Percentiles rank a stretch among this genome's conserved stretches.
Evolutionary conservation across 2,329 filamentous ascomycete species (phyloP).

Genomic region (Didymosphaeria variabile): DNA sequence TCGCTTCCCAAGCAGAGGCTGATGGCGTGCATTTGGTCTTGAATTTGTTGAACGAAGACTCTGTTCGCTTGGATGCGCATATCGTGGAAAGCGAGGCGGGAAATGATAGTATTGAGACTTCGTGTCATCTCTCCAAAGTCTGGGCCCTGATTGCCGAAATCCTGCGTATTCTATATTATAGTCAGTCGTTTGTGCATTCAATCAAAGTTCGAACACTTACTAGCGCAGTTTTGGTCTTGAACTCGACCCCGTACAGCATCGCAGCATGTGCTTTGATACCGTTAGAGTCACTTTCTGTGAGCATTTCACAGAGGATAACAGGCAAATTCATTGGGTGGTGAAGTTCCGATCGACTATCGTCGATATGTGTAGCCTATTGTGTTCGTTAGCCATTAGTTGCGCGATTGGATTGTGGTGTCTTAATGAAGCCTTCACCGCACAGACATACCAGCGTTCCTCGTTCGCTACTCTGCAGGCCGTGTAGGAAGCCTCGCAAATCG

Average conservation of each 20-base stretch:
- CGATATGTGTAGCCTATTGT: neutral
- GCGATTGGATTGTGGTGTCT: too few species aligned
- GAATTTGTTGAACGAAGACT: neutral
- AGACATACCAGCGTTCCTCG: neutral
- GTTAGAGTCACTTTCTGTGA: constrained; percentile 4
- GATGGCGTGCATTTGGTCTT: neutral
- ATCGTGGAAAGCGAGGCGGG: constrained; percentile 9
- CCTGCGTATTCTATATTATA: neutral
- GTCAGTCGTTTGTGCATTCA: neutral
- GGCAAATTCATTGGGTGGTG: constrained; percentile 13
- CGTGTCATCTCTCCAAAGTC: constrained; percentile 12
- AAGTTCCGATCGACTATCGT: neutral
- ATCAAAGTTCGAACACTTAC: too few species aligned
- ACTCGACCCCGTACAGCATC: constrained; percentile 6
- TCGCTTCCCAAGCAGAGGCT: neutral
- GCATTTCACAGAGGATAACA: constrained; percentile 15
- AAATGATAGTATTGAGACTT: constrained; percentile 9
- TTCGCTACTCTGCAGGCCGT: neutral
- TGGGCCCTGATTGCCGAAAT: neutral
- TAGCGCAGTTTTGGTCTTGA: constrained; percentile 7
- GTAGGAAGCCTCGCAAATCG: neutral
- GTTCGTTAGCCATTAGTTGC: too few species aligned
- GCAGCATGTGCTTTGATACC: constrained; percentile 6
- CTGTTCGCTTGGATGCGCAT: constrained; percentile 8
- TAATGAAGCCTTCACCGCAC: too few species aligned